Evolutionary conservation across 352 stramenopile genomes (phyloP).

Genomic region (Peronosclerospora sorghi): DNA sequence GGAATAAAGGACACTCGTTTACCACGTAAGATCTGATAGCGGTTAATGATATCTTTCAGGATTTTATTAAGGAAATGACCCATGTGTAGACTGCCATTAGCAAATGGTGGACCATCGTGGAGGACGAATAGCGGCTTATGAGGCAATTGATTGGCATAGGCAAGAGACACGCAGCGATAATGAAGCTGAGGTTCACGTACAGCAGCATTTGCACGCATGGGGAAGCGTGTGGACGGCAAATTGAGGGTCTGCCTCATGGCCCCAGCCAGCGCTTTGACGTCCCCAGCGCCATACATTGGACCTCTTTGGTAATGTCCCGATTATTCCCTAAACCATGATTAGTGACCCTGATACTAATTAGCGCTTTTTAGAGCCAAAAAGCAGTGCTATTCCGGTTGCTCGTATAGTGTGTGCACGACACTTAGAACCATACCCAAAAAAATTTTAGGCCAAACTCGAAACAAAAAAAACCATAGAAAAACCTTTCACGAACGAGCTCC

Average conservation of each 20-base stretch:
- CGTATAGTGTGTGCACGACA: too few relatives aligned
- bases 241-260: slow-evolving; percentile 89
- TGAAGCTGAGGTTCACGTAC: slow-evolving; percentile 63
- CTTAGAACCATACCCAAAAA: too few relatives aligned
- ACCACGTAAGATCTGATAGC: slow-evolving; percentile 90
- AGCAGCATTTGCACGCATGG: slow-evolving; percentile 92
- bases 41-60: slow-evolving; percentile 98
- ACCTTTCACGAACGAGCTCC: too few relatives aligned
- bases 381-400: too few relatives aligned
- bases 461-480: too few relatives aligned
- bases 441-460: too few relatives aligned
- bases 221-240: slow-evolving; percentile 91
- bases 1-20: slow-evolving; percentile 92
- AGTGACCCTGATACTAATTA: too few relatives aligned
- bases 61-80: slow-evolving; percentile 90
- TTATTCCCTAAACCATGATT: too few relatives aligned
- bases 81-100: slow-evolving; percentile 97
- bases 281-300: too few relatives aligned
- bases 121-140: slow-evolving; percentile 79
- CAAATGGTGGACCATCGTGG: slow-evolving; percentile 98
- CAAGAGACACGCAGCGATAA: slow-evolving; percentile 44
- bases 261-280: slow-evolving; percentile 54
- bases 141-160: slow-evolving; percentile 39
- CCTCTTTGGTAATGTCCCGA: too few relatives aligned
- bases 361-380: too few relatives aligned